These are phyloP conservation scores for Phytophthora sansomeana DNA, from an alignment of 352 stramenopile species.

Conservation along the genomic window DNA sequence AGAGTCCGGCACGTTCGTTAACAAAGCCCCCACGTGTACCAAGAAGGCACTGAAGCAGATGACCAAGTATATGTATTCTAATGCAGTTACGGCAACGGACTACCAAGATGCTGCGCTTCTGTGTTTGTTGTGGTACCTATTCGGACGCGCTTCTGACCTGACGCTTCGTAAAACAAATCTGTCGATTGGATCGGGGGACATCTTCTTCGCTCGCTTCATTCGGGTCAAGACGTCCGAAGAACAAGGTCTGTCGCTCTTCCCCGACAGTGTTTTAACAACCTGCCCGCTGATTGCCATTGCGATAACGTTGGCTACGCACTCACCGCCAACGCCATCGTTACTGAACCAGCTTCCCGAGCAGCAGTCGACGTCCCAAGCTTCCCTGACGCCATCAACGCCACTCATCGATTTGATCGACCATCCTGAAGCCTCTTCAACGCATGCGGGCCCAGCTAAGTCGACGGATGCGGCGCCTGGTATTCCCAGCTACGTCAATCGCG, in stretches of 20 bases:
- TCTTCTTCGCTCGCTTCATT: constrained; percentile 41
- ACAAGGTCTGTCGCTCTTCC: constrained; percentile 38
- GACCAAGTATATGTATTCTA: constrained; percentile 22
- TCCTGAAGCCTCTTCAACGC: too few species aligned
- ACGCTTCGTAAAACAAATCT: constrained; percentile 33
- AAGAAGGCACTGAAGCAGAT: constrained; percentile 14
- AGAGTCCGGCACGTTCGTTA: constrained; percentile 8
- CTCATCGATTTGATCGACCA: too few species aligned
- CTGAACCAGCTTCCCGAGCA: constrained; percentile 20
- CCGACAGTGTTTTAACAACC: constrained; percentile 24
- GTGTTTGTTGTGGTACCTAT: constrained; percentile 34
- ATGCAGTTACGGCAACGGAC: constrained; percentile 1
- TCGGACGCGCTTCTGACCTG: constrained; percentile 36
- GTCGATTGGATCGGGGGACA: constrained; percentile 17
- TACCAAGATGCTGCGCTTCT: constrained; percentile 31
- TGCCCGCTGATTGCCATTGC: constrained; percentile 31
- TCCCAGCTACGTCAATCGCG: constrained; percentile 3
- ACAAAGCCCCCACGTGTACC: constrained; percentile 14
- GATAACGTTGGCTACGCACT: constrained; percentile 16
- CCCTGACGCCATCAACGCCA: too few species aligned
- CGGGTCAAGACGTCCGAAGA: constrained; percentile 40
- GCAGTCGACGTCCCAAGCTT: too few species aligned
- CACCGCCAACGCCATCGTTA: constrained; percentile 10
- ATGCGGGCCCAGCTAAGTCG: too few species aligned
- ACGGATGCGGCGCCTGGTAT: background rate